phyloP scores from a whole-genome alignment of 2,329 filamentous ascomycete species.

The Cladobotryum protrusum region DNA sequence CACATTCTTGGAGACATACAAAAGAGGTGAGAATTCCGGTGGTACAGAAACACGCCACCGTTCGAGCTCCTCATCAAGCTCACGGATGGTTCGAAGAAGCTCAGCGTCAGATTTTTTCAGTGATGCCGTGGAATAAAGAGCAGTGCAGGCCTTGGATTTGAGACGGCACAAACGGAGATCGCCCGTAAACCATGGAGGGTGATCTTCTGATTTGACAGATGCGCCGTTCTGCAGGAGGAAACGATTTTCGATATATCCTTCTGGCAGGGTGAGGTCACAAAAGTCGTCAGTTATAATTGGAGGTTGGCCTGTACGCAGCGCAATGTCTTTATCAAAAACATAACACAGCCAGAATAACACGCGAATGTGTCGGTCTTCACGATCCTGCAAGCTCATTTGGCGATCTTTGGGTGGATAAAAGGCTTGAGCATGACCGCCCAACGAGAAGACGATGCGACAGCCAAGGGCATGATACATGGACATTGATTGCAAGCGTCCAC shows the following conservation, averaged over 20 bases:
- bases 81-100: slow-evolving; percentile 47
- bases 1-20: slow-evolving; percentile 32
- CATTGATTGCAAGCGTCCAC: slow-evolving; percentile 40
- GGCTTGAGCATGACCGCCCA: slow-evolving; percentile 38
- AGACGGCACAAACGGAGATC: slow-evolving; percentile 45
- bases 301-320: slow-evolving; percentile 46
- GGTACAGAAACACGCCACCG: slow-evolving; percentile 47
- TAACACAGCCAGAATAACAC: slow-evolving; percentile 51
- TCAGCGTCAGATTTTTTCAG: slow-evolving; percentile 48
- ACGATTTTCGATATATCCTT: slow-evolving; percentile 22
- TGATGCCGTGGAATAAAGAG: slow-evolving; percentile 44
- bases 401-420: slow-evolving; percentile 9
- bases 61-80: slow-evolving; percentile 52
- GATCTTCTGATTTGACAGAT: neutral
- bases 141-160: slow-evolving; percentile 43
- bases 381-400: slow-evolving; percentile 17
- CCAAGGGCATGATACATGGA: slow-evolving; percentile 39
- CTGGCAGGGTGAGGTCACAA: slow-evolving; percentile 46
- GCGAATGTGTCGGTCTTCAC: slow-evolving; percentile 29
- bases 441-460: slow-evolving; percentile 41
- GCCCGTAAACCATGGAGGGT: slow-evolving; percentile 34
- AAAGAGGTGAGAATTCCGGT: slow-evolving; percentile 36
- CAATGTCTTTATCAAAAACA: slow-evolving; percentile 49
- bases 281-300: slow-evolving; percentile 44
- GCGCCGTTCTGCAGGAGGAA: slow-evolving; percentile 6